Percentiles rank a stretch among this genome's conserved stretches.
Conservation (phyloP, 2,329 filamentous ascomycete genomes). For the Aspergillus caelatus region DNA sequence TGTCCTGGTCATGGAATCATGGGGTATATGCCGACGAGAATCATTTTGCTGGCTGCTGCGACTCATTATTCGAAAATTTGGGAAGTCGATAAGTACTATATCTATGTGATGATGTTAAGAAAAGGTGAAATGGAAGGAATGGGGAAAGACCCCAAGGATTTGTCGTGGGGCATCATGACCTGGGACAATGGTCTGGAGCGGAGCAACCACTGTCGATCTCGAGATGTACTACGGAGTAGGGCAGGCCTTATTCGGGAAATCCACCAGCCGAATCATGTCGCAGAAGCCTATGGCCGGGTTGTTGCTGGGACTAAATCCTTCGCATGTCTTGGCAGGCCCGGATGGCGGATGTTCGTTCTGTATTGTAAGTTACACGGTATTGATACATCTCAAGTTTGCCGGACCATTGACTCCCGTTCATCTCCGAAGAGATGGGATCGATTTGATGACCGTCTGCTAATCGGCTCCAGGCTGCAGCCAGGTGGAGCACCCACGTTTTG, state of each 20-base stretch:
- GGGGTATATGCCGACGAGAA: background rate
- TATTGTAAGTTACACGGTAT: background rate
- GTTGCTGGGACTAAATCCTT: background rate
- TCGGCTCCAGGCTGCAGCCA: background rate
- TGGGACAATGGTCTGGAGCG: background rate
- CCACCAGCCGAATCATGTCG: background rate
- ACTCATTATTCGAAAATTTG: background rate
- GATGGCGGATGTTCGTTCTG: slow-evolving; percentile 15
- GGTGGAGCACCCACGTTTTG: background rate
- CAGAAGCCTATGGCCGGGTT: accelerated
- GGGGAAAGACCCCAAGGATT: background rate
- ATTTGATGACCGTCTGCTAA: background rate
- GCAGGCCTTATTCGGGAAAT: background rate
- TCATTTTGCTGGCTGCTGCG: background rate
- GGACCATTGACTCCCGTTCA: background rate
- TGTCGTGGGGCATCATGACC: background rate
- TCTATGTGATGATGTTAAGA: background rate
- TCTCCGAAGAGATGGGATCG: background rate
- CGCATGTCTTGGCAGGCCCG: background rate
- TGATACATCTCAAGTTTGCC: background rate
- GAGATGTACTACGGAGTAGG: too few species aligned
- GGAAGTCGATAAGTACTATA: background rate
- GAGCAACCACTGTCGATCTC: background rate
- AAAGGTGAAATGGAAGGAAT: background rate
- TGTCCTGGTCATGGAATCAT: background rate